Evolutionary conservation across 192 early-diverging fungal species (phyloP).

Genomic region (Coemansia sp.): DNA sequence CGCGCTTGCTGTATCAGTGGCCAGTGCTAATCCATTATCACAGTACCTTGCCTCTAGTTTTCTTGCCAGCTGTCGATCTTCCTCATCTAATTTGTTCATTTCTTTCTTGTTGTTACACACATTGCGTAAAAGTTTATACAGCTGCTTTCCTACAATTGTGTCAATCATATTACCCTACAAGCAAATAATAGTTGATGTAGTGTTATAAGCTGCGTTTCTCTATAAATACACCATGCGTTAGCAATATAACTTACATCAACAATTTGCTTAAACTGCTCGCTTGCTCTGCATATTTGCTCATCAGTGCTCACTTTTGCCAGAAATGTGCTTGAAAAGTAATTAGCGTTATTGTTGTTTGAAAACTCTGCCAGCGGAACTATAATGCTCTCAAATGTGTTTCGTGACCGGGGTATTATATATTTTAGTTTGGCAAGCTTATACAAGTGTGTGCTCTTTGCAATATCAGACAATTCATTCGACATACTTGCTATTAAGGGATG

Average conservation of each 20-base stretch:
- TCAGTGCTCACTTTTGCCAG: background rate
- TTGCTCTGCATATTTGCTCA: background rate
- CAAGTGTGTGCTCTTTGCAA: background rate
- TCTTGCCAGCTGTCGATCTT: background rate
- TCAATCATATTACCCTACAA: background rate
- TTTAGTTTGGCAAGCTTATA: background rate
- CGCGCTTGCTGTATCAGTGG: background rate
- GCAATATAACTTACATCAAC: background rate
- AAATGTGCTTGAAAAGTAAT: background rate
- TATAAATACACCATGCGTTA: background rate
- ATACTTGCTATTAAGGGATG: background rate
- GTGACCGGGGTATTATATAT: background rate
- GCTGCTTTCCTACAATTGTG: background rate
- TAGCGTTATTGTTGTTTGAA: constrained; percentile 35
- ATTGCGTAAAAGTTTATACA: constrained; percentile 8
- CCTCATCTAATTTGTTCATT: constrained; percentile 24
- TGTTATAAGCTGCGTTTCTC: background rate
- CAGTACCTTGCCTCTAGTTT: background rate
- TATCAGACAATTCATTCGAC: background rate
- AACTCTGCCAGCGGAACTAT: background rate
- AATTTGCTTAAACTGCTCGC: background rate
- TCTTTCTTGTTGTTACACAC: constrained; percentile 9
- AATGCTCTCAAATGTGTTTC: background rate
- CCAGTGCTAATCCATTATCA: background rate
- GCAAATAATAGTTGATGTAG: background rate